Evolutionary conservation across 352 stramenopile species (phyloP).

Genomic region (Pythium utonaiense): DNA sequence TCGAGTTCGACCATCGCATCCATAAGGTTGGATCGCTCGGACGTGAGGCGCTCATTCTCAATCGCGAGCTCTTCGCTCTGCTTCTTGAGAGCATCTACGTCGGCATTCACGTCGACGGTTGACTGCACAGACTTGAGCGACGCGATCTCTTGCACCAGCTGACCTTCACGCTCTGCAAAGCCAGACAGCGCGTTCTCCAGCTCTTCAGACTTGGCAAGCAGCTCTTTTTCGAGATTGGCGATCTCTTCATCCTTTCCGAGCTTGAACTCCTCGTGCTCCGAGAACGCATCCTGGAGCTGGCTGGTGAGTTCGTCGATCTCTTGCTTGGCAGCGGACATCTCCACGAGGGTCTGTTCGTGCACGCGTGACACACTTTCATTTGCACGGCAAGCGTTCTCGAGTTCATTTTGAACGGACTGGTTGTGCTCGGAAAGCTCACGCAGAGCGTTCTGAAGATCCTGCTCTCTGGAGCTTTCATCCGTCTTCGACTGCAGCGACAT

Average conservation of each 20-base stretch:
- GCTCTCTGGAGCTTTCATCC: neutral
- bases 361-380: constrained; percentile 4
- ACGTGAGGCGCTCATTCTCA: constrained; percentile 20
- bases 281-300: constrained; percentile 30
- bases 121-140: neutral
- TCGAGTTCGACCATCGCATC: constrained; percentile 33
- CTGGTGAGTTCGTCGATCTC: constrained; percentile 23
- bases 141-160: constrained; percentile 8
- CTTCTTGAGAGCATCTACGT: neutral
- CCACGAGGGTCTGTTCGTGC: neutral
- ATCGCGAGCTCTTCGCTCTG: constrained; percentile 5
- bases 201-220: constrained; percentile 19
- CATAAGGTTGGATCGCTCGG: constrained; percentile 23
- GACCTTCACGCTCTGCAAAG: constrained; percentile 12
- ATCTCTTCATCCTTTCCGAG: constrained; percentile 27
- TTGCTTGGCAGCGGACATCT: constrained; percentile 9
- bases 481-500: constrained; percentile 4
- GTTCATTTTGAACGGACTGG: constrained; percentile 13
- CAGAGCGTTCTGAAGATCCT: constrained; percentile 12
- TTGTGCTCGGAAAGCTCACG: constrained; percentile 19
- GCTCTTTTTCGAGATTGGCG: constrained; percentile 27
- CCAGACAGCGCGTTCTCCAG: constrained; percentile 7
- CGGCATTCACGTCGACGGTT: neutral
- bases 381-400: neutral
- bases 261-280: constrained; percentile 30